phyloP scores from a whole-genome alignment of 1,284 basidiomycete genomes.

The Trichosporon asahii region DNA sequence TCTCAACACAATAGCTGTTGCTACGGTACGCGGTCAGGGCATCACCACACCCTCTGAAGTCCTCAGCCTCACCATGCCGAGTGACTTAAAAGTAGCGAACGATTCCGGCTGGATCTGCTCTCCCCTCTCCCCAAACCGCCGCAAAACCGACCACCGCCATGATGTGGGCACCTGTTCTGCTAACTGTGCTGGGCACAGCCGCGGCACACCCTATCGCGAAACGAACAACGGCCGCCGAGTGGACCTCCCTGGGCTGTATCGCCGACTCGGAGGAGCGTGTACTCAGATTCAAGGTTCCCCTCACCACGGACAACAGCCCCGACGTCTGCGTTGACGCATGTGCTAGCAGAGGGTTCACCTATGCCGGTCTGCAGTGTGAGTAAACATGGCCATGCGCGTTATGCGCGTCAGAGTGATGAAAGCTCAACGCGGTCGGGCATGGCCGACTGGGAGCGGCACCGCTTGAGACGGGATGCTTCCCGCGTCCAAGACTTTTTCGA shows the following conservation, averaged over 20 bases:
- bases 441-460: background rate
- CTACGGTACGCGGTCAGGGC: background rate
- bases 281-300: conserved; percentile 22
- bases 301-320: conserved; percentile 33
- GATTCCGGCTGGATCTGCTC: no score
- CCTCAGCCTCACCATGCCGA: background rate
- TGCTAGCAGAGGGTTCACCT: conserved; percentile 41
- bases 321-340: conserved; percentile 44
- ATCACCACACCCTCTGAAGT: background rate
- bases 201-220: background rate
- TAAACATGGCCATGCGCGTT: background rate
- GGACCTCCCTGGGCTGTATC: conserved; percentile 39
- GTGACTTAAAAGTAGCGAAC: background rate
- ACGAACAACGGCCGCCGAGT: conserved; percentile 12
- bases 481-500: background rate
- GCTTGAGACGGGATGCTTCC: background rate
- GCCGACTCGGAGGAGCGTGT: conserved; percentile 30
- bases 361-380: conserved; percentile 46
- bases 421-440: background rate
- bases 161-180: background rate
- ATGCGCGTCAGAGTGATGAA: background rate
- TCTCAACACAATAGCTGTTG: background rate
- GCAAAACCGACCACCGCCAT: background rate
- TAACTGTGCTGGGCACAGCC: background rate
- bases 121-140: background rate